phyloP scores from a whole-genome alignment of 176 grass and related monocot species.

The Carex cristatella region DNA sequence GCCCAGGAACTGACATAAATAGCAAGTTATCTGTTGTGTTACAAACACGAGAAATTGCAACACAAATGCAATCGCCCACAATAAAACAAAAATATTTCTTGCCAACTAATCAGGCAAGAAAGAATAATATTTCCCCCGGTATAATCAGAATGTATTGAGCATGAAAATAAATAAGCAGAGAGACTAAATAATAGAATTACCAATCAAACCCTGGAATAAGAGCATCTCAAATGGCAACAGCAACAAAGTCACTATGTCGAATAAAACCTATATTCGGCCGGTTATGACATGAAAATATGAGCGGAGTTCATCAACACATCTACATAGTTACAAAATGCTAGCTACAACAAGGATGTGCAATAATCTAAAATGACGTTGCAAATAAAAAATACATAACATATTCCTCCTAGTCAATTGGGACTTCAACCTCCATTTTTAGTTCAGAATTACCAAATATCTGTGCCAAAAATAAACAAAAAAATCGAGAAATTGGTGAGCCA shows the following conservation, averaged over 20 bases:
- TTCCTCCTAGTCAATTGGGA: slow-evolving; percentile 65
- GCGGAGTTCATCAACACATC: slow-evolving; percentile 4
- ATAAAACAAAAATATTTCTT: background rate
- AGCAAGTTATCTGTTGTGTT: too few species aligned
- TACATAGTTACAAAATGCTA: background rate
- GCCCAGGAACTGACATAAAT: background rate
- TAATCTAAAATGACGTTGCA: background rate
- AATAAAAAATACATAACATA: slow-evolving; percentile 8
- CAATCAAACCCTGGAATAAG: background rate
- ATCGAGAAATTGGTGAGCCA: background rate
- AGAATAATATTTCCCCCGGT: background rate
- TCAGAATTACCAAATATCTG: slow-evolving; percentile 73
- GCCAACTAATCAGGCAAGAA: background rate
- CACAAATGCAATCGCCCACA: background rate
- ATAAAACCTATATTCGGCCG: background rate
- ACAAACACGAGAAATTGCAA: background rate
- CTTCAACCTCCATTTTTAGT: slow-evolving; percentile 90
- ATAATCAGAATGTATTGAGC: background rate
- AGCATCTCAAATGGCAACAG: background rate
- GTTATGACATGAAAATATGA: background rate
- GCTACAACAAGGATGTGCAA: background rate
- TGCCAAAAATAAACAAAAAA: background rate
- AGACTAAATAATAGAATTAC: background rate
- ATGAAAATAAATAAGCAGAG: too few species aligned
- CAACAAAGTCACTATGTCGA: background rate